Conservation (phyloP, 1,284 basidiomycete species). For the Ustilago shanxiensis region DNA sequence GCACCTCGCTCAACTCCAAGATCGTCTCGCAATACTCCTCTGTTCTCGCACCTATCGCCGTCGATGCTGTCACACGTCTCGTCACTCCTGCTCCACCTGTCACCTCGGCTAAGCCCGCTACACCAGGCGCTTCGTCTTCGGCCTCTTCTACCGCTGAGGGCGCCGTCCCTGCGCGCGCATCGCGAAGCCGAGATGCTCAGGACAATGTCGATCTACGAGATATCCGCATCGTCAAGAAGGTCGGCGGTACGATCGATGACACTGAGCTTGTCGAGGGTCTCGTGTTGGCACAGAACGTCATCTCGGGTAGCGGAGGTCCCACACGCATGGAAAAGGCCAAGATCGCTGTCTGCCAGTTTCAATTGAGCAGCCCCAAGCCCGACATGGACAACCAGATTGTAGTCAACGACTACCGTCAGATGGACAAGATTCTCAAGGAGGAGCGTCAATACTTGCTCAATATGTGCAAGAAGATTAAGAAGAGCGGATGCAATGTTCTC, state of each 20-base stretch:
- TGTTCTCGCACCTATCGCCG: constrained; percentile 95
- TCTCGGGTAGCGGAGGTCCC: constrained; percentile 89
- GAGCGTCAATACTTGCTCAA: constrained; percentile 97
- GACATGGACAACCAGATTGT: constrained; percentile 99
- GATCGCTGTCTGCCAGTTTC: constrained; percentile 98
- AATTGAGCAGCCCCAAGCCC: constrained; percentile 96
- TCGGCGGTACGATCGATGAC: constrained; percentile 99
- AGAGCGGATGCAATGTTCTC: constrained; percentile 97
- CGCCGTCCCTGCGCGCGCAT: constrained; percentile 14
- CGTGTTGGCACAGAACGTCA: constrained; percentile 94
- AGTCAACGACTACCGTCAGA: constrained; percentile 99
- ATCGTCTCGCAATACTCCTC: constrained; percentile 99
- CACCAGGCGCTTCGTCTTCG: constrained; percentile 76
- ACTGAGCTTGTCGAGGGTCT: constrained; percentile 97
- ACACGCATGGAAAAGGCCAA: constrained; percentile 98
- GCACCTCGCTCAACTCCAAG: constrained; percentile 97
- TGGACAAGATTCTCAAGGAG: constrained; percentile 99
- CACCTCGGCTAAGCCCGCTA: constrained; percentile 22
- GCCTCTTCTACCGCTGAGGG: constrained; percentile 78
- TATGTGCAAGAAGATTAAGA: constrained; percentile 99
- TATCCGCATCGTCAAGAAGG: constrained; percentile 96
- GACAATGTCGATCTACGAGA: constrained; percentile 88
- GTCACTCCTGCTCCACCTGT: constrained; percentile 32
- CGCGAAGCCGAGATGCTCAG: constrained; percentile 22
- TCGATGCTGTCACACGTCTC: constrained; percentile 80